Base-by-base conservation (phyloP, 2,329 filamentous ascomycete genomes). In the Cadophora sp. region DNA sequence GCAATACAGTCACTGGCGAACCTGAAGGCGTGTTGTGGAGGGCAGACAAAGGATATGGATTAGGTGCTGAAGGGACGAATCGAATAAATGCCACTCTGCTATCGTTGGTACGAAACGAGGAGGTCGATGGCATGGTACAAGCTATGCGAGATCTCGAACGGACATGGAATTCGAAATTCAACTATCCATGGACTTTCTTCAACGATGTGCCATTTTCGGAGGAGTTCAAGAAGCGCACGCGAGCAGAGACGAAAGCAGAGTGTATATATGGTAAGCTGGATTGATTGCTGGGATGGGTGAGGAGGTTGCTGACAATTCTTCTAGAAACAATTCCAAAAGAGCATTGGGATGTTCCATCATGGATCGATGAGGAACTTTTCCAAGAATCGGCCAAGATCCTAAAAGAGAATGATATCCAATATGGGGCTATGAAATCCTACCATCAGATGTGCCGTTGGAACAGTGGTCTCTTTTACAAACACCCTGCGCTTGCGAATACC, bases 391-490 rank as follows among this genome's bases (percentile, higher is more conserved):
- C 93, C 68, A 87, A 92, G 76, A 87, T 96, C 9, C 86, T 99
- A 65, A 85, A 92, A 76, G 91, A 96, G 77, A 87, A 95, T 75
- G 86, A 91, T 11, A 93, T 99, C 51, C 95, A 98, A 78, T 99
- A 99, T 79, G 93, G 92, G 75, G 86, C 89, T 73, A 92, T 92
- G 84, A 81, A 92, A 63, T 97, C 94, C 59, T 99, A 99, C 81
- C 95, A 98, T 80, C 92, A 98, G 78, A 99, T 99, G 96, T 99
- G 96, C 78, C 90, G 96, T 65, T 99, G 96, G 96, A 99, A 99
- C 82, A 96, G 92, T 76, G 96, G 96, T 76, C 85, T 98, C 80
- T 99, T 99, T 84, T 97, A 97, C 84, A 94, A 96, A 77, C 96
- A 99, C 80, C 93, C 94, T 0, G 94, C 94, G 0, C 87, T 99